Percentiles rank a stretch among this genome's conserved stretches.
Evolutionary conservation across 169 alveolate species (phyloP).

Genomic region (Plasmodium cynomolgi): DNA sequence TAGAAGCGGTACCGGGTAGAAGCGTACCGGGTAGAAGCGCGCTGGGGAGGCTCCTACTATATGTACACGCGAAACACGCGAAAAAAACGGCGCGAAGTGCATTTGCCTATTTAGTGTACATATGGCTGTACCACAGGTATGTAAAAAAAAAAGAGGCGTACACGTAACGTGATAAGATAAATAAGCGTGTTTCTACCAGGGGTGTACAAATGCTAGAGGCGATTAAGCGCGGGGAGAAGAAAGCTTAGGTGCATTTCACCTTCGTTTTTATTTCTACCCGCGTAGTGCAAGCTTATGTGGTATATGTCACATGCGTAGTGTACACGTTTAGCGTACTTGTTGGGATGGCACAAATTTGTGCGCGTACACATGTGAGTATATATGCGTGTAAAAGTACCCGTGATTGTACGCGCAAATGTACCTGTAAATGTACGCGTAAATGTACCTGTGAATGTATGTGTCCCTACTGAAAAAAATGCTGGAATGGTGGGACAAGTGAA

Average conservation of each 20-base stretch:
- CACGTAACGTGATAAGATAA: background rate
- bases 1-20: background rate
- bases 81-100: background rate
- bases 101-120: background rate
- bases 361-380: background rate
- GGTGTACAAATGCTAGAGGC: background rate
- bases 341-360: background rate
- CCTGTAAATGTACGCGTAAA: background rate
- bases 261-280: background rate
- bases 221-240: background rate
- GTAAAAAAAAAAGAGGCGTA: background rate
- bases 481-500: background rate
- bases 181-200: background rate
- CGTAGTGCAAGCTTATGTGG: background rate
- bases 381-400: background rate
- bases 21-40: background rate
- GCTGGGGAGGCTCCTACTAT: background rate
- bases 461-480: background rate
- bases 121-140: background rate
- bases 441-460: background rate
- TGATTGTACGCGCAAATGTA: background rate
- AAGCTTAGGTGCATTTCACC: background rate
- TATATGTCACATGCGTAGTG: constrained; percentile 1
- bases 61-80: background rate
- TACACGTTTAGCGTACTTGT: background rate